Evolutionary conservation across 139 green algal genomes (phyloP).

Genomic region (Zygnema cylindricum): DNA sequence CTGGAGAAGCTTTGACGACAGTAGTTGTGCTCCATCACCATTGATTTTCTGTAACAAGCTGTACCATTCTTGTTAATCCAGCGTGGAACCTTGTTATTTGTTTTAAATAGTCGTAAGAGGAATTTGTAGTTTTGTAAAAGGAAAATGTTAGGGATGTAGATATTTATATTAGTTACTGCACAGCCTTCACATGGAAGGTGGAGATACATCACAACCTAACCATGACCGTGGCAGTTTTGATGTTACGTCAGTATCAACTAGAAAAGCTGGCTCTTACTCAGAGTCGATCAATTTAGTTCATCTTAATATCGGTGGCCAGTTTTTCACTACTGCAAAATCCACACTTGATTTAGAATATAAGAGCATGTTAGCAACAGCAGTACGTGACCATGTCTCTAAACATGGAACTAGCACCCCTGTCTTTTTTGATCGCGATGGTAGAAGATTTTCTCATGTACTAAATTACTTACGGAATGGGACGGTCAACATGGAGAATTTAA

Average conservation of each 20-base stretch:
- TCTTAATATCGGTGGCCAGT: neutral
- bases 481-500: neutral
- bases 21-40: no score
- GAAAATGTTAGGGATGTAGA: neutral
- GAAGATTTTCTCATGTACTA: neutral
- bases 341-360: neutral
- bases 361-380: neutral
- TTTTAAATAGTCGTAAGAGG: neutral
- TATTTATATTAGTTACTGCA: no score
- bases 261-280: neutral
- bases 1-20: no score
- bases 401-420: neutral
- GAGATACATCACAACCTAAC: neutral
- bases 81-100: no score
- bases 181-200: no score
- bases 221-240: neutral
- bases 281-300: neutral
- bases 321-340: neutral
- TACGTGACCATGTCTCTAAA: neutral
- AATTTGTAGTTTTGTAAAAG: neutral
- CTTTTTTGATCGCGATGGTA: neutral
- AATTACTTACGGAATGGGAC: neutral
- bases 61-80: no score
- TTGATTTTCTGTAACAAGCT: no score
- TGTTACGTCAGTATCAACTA: neutral